phyloP scores from a whole-genome alignment of 2,329 filamentous ascomycete species.

The Neonectria magnoliae region DNA sequence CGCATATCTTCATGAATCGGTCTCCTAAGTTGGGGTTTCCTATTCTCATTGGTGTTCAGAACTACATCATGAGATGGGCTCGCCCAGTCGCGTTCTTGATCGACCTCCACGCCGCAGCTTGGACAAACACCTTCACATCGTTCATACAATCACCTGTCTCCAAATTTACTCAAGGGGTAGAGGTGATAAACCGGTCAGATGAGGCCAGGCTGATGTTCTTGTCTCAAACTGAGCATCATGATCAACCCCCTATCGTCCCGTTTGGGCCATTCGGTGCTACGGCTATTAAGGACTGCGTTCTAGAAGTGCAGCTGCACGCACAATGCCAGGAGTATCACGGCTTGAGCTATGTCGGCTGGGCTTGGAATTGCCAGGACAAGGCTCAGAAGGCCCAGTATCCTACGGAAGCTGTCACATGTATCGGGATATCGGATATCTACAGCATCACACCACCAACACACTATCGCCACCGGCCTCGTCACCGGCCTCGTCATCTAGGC shows the following conservation, averaged over 20 bases:
- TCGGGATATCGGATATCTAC: too few species aligned
- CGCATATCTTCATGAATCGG: constrained; percentile 13
- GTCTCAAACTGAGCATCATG: too few species aligned
- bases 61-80: constrained; percentile 20
- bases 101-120: constrained; percentile 26
- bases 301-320: constrained; percentile 28
- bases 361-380: constrained; percentile 18
- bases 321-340: constrained; percentile 13
- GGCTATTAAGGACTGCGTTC: neutral
- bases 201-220: too few species aligned
- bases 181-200: too few species aligned
- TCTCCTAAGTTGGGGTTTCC: constrained; percentile 26
- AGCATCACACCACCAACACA: too few species aligned
- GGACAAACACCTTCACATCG: constrained; percentile 17
- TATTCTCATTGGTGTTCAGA: constrained; percentile 16
- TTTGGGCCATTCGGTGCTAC: too few species aligned
- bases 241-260: too few species aligned
- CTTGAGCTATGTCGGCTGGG: constrained; percentile 17
- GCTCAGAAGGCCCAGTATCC: neutral
- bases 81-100: constrained; percentile 17
- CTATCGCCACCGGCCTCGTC: too few species aligned
- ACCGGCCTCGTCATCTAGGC: too few species aligned
- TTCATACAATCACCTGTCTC: too few species aligned
- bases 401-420: too few species aligned
- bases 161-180: too few species aligned